Percentiles rank a stretch among this genome's conserved stretches.
These are phyloP conservation scores for Hypoxylon crocopeplum DNA, from an alignment of 495 filamentous ascomycete species.

Conservation along the genomic window DNA sequence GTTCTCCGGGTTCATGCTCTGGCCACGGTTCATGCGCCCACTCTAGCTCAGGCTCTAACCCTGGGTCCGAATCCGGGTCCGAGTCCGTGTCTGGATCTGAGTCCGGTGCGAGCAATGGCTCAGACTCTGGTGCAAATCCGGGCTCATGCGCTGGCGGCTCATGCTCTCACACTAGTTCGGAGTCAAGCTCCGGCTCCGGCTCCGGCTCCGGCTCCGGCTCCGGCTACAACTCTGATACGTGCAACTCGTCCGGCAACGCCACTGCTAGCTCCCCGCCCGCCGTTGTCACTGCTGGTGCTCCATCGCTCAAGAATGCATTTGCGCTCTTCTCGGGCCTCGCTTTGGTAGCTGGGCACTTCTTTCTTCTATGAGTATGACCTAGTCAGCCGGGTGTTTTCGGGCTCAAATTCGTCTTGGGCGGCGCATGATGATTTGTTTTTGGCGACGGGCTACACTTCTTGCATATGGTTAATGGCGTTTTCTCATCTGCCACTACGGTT, in stretches of 20 bases:
- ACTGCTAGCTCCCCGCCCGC: slow-evolving; percentile 9
- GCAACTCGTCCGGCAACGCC: slow-evolving; percentile 12
- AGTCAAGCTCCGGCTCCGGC: not conserved
- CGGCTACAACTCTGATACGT: not conserved
- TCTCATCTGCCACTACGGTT: too few relatives aligned
- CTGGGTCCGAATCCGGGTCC: not conserved
- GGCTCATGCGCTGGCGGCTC: too few relatives aligned
- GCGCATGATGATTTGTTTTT: too few relatives aligned
- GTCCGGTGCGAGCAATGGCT: not conserved
- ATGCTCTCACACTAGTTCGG: too few relatives aligned
- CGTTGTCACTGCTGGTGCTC: slow-evolving; percentile 36
- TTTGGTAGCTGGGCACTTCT: slow-evolving; percentile 35
- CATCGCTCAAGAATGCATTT: slow-evolving; percentile 34
- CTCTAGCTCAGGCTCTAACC: not conserved
- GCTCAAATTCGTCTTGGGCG: too few relatives aligned
- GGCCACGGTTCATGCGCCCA: too few relatives aligned
- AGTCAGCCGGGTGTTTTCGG: too few relatives aligned
- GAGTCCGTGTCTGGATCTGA: not conserved
- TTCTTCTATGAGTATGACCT: slow-evolving; percentile 28
- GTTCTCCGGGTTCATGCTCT: slow-evolving; percentile 1
- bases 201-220: slow-evolving; percentile 1
- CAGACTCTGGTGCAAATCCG: too few relatives aligned
- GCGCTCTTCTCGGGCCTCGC: slow-evolving; percentile 33
- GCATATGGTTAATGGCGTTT: too few relatives aligned
- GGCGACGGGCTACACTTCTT: too few relatives aligned